Base-by-base conservation (phyloP, 148 eudicot genomes). In the Rhododendron mucronatum region DNA sequence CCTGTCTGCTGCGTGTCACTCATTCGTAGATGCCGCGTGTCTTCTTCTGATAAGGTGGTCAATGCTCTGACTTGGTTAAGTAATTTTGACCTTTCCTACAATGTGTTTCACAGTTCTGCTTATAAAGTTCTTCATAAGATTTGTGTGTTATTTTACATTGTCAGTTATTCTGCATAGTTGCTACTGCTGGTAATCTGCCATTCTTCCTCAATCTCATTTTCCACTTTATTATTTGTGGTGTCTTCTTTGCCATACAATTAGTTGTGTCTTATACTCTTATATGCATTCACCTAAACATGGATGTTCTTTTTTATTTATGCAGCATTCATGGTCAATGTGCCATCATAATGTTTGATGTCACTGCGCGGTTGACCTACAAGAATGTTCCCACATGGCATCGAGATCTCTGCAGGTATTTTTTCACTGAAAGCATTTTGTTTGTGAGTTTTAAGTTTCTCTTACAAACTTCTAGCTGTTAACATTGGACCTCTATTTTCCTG, bases 311-410 rank as follows among this genome's bases (percentile, higher is more conserved):
- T 79, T 41, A 80, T 41, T 44, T 28, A 21, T 87, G 86, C 84
- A 87, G 89, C 59, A 87, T 87, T 57, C 89, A 87, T 67, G 89
- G 89, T 26, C 86, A 87, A 44, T 87, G 89, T 69, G 89, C 89
- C 74, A 87, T 87, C 55, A 87, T 87, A 35, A 87, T 87, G 88
- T 87, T 87, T 21, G 88, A 87, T 23, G 88, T 87, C 55, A 87
- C 88, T 47, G 85, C 88, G 5, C 88, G 88, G 21, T 78, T 84
- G 85, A 87, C 88, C 23, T 87, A 84, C 80, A 87, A 87, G 84
- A 87, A 87, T 51, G 86, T 87, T 78, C 88, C 86, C 3, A 87
- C 88, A 39, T 87, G 89, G 89, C 89, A 87, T 65, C 65, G 89
- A 63, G 89, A 87, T 87, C 83, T 87, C 44, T 84, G 86, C 89